A percentile compares a stretch with the other conserved stretches of the same genome.
Evolutionary conservation across 1,284 basidiomycete genomes (phyloP).

Genomic region (Mixia osmundae): DNA sequence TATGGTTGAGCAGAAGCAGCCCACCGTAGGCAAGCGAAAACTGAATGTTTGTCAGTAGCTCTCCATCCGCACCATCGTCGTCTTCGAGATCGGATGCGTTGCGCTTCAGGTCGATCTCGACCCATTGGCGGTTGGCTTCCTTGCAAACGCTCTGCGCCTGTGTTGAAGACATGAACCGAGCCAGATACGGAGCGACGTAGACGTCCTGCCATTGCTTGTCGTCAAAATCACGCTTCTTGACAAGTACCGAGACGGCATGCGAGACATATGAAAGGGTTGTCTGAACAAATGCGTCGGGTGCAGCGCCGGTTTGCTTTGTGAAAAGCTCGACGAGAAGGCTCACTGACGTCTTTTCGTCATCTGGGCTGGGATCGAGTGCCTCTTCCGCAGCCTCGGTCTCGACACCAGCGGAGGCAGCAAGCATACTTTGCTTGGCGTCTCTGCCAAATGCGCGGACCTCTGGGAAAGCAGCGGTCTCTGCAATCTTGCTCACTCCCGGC

Average conservation of each 20-base stretch:
- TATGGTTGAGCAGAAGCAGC: slow-evolving; percentile 83
- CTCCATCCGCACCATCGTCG: slow-evolving; percentile 42
- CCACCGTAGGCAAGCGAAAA: slow-evolving; percentile 96
- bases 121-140: slow-evolving; percentile 43
- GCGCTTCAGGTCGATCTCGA: slow-evolving; percentile 46
- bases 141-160: slow-evolving; percentile 30
- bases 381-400: slow-evolving; percentile 16
- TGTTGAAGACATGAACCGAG: slow-evolving; percentile 20
- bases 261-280: slow-evolving; percentile 41
- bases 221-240: slow-evolving; percentile 40
- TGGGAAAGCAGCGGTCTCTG: slow-evolving; percentile 78
- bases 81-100: slow-evolving; percentile 24
- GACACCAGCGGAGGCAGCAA: slow-evolving; percentile 16
- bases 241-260: slow-evolving; percentile 48
- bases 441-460: slow-evolving; percentile 81
- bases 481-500: slow-evolving; percentile 77
- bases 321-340: slow-evolving; percentile 31
- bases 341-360: slow-evolving; percentile 21
- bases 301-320: slow-evolving; percentile 13
- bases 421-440: slow-evolving; percentile 13
- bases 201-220: slow-evolving; percentile 45
- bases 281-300: slow-evolving; percentile 22
- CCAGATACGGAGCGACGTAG: slow-evolving; percentile 46
- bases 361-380: slow-evolving; percentile 10
- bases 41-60: slow-evolving; percentile 63